phyloP scores from a whole-genome alignment of 345 rosid genomes.

The Syzygium jambos region DNA sequence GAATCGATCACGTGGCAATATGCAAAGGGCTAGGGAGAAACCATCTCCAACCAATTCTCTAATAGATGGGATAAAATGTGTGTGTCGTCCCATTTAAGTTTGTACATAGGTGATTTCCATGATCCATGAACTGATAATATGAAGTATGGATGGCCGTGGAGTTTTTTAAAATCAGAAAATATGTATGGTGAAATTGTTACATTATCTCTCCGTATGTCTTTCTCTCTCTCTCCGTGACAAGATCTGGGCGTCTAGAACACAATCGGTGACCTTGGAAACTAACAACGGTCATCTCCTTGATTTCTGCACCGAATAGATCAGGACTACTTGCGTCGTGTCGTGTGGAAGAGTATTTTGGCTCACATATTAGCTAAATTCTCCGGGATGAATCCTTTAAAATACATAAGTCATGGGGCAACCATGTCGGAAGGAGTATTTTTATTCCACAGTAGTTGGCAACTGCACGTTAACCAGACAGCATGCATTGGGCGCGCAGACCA shows the following conservation, averaged over 20 bases:
- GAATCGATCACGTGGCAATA: background rate
- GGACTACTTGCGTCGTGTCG: background rate
- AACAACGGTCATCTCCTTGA: background rate
- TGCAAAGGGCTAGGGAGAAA: background rate
- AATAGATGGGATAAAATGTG: background rate
- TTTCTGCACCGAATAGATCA: background rate
- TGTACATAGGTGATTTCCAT: background rate
- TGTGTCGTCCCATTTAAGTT: background rate
- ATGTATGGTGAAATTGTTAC: background rate
- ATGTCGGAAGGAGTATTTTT: background rate
- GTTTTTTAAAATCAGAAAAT: background rate
- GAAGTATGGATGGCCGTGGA: background rate
- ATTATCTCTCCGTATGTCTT: background rate
- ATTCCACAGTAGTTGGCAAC: background rate
- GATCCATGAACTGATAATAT: background rate
- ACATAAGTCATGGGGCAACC: background rate
- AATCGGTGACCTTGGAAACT: background rate
- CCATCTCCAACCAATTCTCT: background rate
- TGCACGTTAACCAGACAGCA: background rate
- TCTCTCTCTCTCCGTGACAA: background rate
- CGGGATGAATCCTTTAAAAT: background rate
- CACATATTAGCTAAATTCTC: background rate
- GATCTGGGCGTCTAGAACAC: background rate
- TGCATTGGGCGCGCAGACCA: background rate
- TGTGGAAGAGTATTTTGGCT: background rate